phyloP scores from a whole-genome alignment of 441 rosid genomes.

The Eutrema salsugineum region DNA sequence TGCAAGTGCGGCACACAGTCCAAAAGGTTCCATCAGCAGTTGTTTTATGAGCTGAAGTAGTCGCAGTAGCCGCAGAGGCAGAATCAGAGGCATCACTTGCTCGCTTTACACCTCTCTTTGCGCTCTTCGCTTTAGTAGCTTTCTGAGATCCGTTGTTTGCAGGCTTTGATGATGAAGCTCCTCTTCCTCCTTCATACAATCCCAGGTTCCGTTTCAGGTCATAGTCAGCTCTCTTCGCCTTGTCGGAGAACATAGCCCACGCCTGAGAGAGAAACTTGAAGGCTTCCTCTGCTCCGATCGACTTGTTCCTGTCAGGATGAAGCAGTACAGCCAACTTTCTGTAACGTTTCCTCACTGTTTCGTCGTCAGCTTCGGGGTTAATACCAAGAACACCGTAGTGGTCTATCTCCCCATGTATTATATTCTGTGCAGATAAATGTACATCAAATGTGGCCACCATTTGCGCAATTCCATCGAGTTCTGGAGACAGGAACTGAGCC shows the following conservation, averaged over 20 bases:
- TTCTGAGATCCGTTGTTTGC: conserved; percentile 32
- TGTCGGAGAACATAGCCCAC: conserved; percentile 52
- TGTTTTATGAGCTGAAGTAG: not conserved
- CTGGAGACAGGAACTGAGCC: conserved; percentile 39
- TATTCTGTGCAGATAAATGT: conserved; percentile 35
- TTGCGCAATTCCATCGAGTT: conserved; percentile 44
- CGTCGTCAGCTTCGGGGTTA: conserved; percentile 50
- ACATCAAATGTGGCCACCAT: conserved; percentile 44
- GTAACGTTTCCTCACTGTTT: conserved; percentile 46
- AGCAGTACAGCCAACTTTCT: conserved; percentile 47
- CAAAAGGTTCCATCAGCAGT: conserved; percentile 43
- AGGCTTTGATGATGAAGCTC: conserved; percentile 34
- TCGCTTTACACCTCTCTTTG: conserved; percentile 21
- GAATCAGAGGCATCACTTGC: conserved; percentile 18
- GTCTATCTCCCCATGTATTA: conserved; percentile 41
- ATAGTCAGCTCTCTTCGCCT: conserved; percentile 42
- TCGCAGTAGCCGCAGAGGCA: conserved; percentile 13
- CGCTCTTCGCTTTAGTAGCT: conserved; percentile 29
- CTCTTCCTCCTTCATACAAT: conserved; percentile 17
- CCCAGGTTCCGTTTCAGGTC: conserved; percentile 44
- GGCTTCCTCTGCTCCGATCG: conserved; percentile 51
- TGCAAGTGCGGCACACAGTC: conserved; percentile 54
- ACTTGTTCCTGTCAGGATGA: conserved; percentile 58
- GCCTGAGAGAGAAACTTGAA: conserved; percentile 51
- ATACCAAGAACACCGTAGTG: conserved; percentile 48